phyloP scores from a whole-genome alignment of 2,329 filamentous ascomycete species.

The Trichoderma asperellum region DNA sequence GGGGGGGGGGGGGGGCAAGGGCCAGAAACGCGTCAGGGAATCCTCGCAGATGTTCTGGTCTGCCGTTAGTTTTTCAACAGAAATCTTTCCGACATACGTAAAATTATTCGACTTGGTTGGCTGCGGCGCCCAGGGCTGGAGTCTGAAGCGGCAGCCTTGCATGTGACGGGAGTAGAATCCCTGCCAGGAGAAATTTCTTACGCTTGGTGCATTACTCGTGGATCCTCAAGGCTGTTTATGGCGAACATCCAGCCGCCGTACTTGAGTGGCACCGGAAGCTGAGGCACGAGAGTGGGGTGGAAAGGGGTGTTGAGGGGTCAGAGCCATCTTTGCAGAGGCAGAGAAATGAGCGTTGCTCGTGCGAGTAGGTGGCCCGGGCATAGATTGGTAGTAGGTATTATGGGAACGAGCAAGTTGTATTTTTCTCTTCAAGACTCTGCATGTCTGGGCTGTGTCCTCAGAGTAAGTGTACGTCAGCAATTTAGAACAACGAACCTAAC shows the following conservation, averaged over 20 bases:
- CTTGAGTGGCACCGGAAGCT: conserved; percentile 23
- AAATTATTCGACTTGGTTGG: conserved; percentile 23
- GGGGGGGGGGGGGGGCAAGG: too few relatives aligned
- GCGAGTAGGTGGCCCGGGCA: background rate
- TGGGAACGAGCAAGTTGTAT: background rate
- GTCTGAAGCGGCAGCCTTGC: conserved; percentile 22
- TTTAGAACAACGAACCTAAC: background rate
- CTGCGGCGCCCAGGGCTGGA: background rate
- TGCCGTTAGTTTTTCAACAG: background rate
- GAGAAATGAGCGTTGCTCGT: conserved; percentile 8
- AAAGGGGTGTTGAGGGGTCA: conserved; percentile 20
- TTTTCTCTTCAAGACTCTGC: background rate
- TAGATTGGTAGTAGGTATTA: background rate
- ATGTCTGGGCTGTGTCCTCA: background rate
- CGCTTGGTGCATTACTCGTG: conserved; percentile 26
- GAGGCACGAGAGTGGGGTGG: conserved; percentile 23
- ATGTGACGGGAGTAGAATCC: conserved; percentile 23
- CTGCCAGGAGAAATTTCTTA: conserved; percentile 23
- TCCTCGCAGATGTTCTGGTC: background rate
- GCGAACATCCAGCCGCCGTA: background rate
- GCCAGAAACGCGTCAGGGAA: background rate
- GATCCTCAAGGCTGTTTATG: conserved; percentile 5
- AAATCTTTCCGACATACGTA: background rate
- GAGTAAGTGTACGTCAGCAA: background rate
- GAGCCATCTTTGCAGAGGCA: background rate